Conservation (phyloP, 169 alveolate genomes). For the Cryptosporidium bovis region DNA sequence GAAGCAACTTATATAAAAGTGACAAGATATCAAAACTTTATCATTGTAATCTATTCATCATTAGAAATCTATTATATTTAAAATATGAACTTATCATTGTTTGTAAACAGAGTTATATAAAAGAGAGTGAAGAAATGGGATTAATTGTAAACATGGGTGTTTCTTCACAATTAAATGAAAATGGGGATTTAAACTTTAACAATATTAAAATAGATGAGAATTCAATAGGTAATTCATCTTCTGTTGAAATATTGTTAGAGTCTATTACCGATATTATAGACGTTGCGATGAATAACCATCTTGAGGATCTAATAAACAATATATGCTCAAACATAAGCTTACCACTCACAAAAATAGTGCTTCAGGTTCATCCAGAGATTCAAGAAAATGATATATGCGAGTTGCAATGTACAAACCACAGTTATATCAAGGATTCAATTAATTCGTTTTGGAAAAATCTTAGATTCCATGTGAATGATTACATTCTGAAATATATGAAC, state of each 20-base stretch:
- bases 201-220: neutral
- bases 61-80: conserved; percentile 52
- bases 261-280: conserved; percentile 27
- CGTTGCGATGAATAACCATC: neutral
- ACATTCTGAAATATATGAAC: conserved; percentile 34
- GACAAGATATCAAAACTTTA: conserved; percentile 46
- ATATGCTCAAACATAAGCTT: conserved; percentile 55
- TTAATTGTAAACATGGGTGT: conserved; percentile 1
- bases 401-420: conserved; percentile 32
- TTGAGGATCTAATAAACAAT: conserved; percentile 49
- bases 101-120: conserved; percentile 9
- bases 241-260: neutral
- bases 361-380: conserved; percentile 68
- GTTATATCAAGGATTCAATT: conserved; percentile 39
- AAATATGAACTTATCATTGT: conserved; percentile 30
- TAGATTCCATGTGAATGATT: conserved; percentile 28
- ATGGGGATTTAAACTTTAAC: neutral
- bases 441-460: conserved; percentile 29
- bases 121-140: neutral
- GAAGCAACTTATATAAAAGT: conserved; percentile 1
- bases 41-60: conserved; percentile 53
- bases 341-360: conserved; percentile 61
- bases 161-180: neutral
- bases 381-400: conserved; percentile 39
- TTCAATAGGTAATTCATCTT: neutral